Percentiles rank a stretch among this genome's conserved stretches.
Evolutionary conservation across 179 eudicot genomes (phyloP).

Genomic region (Gypsophila paniculata): DNA sequence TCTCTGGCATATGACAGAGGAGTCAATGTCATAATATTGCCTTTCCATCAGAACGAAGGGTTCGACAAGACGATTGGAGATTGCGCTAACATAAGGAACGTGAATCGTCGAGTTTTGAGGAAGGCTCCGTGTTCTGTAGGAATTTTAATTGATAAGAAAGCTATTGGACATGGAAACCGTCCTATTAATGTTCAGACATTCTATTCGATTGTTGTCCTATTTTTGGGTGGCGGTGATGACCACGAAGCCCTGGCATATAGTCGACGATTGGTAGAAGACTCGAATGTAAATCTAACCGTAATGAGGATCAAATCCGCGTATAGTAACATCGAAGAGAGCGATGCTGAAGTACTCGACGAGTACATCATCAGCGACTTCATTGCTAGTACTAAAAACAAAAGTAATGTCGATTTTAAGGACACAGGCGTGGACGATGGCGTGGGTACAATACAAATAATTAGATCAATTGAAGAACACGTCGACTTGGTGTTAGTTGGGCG

Average conservation of each 20-base stretch:
- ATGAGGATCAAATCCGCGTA: conserved; percentile 24
- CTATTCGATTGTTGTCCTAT: conserved; percentile 28
- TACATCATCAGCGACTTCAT: conserved; percentile 29
- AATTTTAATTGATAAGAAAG: conserved; percentile 33
- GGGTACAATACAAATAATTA: conserved; percentile 27
- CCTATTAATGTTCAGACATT: background rate
- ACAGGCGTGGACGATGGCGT: conserved; percentile 29
- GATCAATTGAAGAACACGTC: conserved; percentile 25
- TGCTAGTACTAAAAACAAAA: conserved; percentile 17
- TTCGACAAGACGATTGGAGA: conserved; percentile 10
- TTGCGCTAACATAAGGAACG: conserved; percentile 14
- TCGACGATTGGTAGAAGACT: conserved; percentile 29
- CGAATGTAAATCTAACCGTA: conserved; percentile 22
- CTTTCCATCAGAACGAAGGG: conserved; percentile 32
- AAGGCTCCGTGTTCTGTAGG: conserved; percentile 47
- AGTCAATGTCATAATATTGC: conserved; percentile 30
- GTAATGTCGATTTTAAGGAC: conserved; percentile 20
- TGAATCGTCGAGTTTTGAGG: conserved; percentile 29
- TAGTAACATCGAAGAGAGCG: background rate
- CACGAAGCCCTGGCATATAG: conserved; percentile 39
- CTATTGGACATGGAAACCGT: background rate
- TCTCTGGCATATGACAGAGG: conserved; percentile 33
- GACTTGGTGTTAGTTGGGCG: conserved; percentile 43
- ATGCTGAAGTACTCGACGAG: conserved; percentile 22
- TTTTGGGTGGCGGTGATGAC: conserved; percentile 43